Percentiles rank a stretch among this genome's conserved stretches.
These are phyloP conservation scores for Ascochyta koolunga DNA, from an alignment of 2,329 filamentous ascomycete species.

Conservation along the genomic window DNA sequence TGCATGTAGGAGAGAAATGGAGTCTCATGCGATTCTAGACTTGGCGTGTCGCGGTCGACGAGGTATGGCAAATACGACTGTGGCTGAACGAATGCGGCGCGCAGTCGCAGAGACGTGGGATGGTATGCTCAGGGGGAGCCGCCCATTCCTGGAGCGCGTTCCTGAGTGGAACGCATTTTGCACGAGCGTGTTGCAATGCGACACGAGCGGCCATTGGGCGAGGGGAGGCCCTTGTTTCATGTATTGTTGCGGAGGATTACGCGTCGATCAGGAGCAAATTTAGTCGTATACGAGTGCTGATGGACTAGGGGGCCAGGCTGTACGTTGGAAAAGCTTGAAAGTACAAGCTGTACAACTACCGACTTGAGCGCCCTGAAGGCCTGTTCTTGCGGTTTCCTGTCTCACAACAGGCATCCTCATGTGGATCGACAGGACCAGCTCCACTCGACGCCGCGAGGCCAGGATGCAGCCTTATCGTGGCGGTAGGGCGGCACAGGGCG, in stretches of 20 bases:
- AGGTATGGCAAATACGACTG: conserved; percentile 6
- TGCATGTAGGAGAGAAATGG: background rate
- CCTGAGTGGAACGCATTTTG: background rate
- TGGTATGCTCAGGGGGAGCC: background rate
- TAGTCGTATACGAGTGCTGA: conserved; percentile 19
- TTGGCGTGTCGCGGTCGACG: background rate
- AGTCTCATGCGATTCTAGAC: background rate
- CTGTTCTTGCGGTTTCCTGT: background rate
- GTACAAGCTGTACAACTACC: background rate
- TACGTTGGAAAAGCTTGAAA: background rate
- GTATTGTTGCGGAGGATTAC: conserved; percentile 9
- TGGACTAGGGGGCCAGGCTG: conserved; percentile 1
- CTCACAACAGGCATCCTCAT: background rate
- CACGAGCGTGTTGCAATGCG: conserved; percentile 6
- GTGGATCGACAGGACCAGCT: background rate
- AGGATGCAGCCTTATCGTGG: conserved; percentile 2
- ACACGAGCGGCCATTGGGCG: background rate
- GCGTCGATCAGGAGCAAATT: conserved; percentile 15
- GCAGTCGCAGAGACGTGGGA: background rate
- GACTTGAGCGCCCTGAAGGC: background rate
- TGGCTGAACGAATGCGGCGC: conserved; percentile 5
- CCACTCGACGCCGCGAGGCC: background rate
- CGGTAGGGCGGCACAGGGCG: conserved; percentile 14
- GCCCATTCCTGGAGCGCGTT: background rate
- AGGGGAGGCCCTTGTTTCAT: conserved; percentile 12